These are phyloP conservation scores for Beauveria caledonica DNA, from an alignment of 2,329 filamentous ascomycete species.

Conservation along the genomic window DNA sequence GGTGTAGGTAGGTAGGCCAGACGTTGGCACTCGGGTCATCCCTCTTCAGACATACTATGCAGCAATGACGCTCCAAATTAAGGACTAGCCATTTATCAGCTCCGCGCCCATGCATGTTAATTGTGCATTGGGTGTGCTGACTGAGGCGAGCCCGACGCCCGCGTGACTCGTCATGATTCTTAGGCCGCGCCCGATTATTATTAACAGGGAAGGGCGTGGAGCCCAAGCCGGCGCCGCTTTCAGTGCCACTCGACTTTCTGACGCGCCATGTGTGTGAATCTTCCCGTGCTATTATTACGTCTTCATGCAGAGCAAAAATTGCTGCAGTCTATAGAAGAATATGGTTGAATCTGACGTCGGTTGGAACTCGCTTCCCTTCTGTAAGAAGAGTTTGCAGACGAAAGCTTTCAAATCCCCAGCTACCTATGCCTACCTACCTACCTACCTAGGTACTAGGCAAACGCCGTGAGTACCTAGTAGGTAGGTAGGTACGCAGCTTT, in stretches of 20 bases:
- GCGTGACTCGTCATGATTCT: conserved; percentile 4
- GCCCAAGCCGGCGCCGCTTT: neutral
- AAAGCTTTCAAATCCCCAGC: neutral
- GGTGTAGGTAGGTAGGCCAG: neutral
- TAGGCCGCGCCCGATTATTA: neutral
- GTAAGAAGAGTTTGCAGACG: too few relatives aligned
- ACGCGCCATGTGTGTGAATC: neutral
- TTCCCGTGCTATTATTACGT: neutral
- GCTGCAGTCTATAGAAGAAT: neutral
- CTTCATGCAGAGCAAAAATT: neutral
- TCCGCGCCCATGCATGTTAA: neutral
- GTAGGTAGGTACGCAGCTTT: neutral
- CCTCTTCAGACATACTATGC: neutral
- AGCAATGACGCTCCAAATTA: neutral
- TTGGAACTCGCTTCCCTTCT: neutral
- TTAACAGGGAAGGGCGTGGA: conserved; percentile 6
- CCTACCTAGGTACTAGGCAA: neutral
- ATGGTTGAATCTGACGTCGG: neutral
- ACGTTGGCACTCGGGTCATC: neutral
- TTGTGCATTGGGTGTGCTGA: neutral
- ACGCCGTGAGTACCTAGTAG: neutral
- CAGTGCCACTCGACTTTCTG: neutral
- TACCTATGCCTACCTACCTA: neutral
- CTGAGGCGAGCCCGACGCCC: neutral
- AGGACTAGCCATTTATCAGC: neutral